Conservation (phyloP, 768 basidiomycete species). For the Coprinopsis marcescibilis region DNA sequence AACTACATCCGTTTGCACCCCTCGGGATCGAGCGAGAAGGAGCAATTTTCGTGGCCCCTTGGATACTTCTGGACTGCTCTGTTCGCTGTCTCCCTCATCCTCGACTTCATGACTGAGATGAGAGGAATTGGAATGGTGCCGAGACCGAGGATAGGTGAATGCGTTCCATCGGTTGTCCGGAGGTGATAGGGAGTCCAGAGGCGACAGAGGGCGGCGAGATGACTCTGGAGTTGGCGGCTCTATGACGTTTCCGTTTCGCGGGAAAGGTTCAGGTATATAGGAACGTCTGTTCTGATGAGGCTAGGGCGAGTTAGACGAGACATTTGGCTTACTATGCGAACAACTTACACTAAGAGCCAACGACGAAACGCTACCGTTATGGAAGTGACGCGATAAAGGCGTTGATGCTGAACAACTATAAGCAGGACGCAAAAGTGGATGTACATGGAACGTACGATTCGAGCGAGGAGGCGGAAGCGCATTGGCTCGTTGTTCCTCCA, state of each 20-base stretch:
- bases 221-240: constrained; percentile 44
- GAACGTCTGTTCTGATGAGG: constrained; percentile 10
- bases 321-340: neutral
- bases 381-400: constrained; percentile 36
- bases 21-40: constrained; percentile 56
- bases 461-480: constrained; percentile 30
- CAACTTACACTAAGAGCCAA: constrained; percentile 30
- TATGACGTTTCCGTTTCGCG: constrained; percentile 15
- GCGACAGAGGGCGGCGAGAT: constrained; percentile 37
- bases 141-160: constrained; percentile 23
- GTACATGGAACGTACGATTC: constrained; percentile 33
- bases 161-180: constrained; percentile 28
- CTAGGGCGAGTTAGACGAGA: neutral
- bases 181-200: constrained; percentile 28
- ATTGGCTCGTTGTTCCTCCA: constrained; percentile 64
- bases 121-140: constrained; percentile 21
- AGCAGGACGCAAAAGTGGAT: neutral
- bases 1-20: constrained; percentile 74
- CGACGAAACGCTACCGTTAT: constrained; percentile 39
- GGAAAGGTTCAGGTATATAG: constrained; percentile 1
- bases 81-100: constrained; percentile 26
- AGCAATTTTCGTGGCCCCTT: constrained; percentile 39
- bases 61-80: constrained; percentile 23
- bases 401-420: constrained; percentile 26
- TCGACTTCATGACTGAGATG: constrained; percentile 42